Evolutionary conservation across 192 early-diverging fungal genomes (phyloP).

Genomic region (Rhizophagus clarus): DNA sequence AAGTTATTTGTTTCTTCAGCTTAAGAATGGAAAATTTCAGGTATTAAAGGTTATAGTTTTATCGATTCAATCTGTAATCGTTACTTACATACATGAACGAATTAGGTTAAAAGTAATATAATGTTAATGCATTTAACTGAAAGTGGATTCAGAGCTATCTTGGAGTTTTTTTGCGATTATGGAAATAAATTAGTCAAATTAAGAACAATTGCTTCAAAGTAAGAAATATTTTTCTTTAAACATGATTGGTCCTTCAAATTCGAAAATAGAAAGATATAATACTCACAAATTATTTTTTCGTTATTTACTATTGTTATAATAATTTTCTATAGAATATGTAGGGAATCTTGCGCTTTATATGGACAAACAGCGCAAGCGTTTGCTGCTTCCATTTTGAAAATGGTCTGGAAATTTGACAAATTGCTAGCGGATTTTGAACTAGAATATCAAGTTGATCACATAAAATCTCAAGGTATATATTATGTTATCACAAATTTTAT

Average conservation of each 20-base stretch:
- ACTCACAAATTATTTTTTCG: no score
- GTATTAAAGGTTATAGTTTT: neutral
- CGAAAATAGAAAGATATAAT: no score
- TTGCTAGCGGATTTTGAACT: slow-evolving; percentile 36
- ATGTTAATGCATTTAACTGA: slow-evolving; percentile 36
- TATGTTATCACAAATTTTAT: neutral
- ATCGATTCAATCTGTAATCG: neutral
- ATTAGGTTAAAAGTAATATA: slow-evolving; percentile 33
- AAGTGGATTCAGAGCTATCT: slow-evolving; percentile 25
- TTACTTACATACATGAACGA: neutral
- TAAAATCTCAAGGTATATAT: neutral
- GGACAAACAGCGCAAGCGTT: slow-evolving; percentile 50
- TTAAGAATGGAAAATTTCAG: slow-evolving; percentile 20
- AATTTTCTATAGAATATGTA: slow-evolving; percentile 25
- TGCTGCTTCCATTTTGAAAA: slow-evolving; percentile 29
- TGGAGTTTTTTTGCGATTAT: slow-evolving; percentile 37
- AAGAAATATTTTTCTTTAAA: no score
- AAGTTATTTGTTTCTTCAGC: slow-evolving; percentile 34
- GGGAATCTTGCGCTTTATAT: slow-evolving; percentile 26
- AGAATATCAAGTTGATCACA: neutral
- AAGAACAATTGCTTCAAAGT: slow-evolving; percentile 18
- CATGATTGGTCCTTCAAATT: no score
- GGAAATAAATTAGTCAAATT: slow-evolving; percentile 33
- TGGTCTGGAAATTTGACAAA: slow-evolving; percentile 35
- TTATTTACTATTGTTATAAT: no score